Evolutionary conservation across 805 yeast species (phyloP), one percentile per base, ranked within the genome.

Genomic region (Metschnikowia orientalis): DNA sequence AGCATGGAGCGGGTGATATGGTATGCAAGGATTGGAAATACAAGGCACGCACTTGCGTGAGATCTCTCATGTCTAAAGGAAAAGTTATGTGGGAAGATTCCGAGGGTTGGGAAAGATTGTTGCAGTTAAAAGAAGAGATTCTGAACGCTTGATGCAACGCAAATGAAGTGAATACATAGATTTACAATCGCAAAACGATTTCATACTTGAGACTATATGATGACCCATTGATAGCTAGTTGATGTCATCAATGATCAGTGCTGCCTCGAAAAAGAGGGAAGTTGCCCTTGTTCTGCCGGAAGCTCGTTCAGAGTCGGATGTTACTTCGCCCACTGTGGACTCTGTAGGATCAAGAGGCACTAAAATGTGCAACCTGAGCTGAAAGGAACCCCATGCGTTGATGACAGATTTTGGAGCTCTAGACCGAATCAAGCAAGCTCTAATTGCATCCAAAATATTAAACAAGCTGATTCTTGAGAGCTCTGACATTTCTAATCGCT

Each of bases 1-100:
- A 76, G 48, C 73, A 79, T 50, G 82, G 81, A 15, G 88, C 86
- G 2, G 94, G 81, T 13, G 86, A 83, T 53, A 45, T 81, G n/a
- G 94, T 89, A 7, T 88, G 96, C 56, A 77, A 80, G 51, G 95
- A 88, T 53, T 89, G 97, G 97, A 82, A 77, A 51, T 84, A 81
- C 60, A 87, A 87, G 54, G 79, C 95, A 2, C 71, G 79, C 41
- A 71, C 83, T 10, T 66, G 84, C 1, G 71, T 88, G 13, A 71
- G 94, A 50, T 73, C 85, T 1, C 63, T 88, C 44, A 71, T 84
- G 75, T 78, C 90, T 11, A 82, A 79, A 51, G 95, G 95, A 6
- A 81, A 75, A 48, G 63, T 67, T 15, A 71, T 71, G 42, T 88
- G 95, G 95, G 89, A 83, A 46, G 87, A 74, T 41, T 67, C 82